Evolutionary conservation across 768 basidiomycete species (phyloP).

Genomic region (Pleurotus platypus): DNA sequence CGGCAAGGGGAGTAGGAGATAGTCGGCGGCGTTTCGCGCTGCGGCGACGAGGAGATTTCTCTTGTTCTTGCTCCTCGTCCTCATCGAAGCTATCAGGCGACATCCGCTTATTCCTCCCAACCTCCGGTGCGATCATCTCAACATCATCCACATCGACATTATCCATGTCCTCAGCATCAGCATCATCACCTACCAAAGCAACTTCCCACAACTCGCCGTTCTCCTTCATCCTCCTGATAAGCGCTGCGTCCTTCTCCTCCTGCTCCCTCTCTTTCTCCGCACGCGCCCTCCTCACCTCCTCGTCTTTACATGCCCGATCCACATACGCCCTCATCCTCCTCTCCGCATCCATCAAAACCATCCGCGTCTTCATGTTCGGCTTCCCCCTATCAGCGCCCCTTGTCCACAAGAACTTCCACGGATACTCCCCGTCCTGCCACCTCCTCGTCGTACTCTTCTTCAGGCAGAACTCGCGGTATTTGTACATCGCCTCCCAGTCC

Average conservation of each 20-base stretch:
- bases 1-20: not conserved
- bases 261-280: not conserved
- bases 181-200: too few species aligned
- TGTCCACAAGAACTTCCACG: not conserved
- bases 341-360: not conserved
- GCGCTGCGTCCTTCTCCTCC: not conserved
- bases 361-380: not conserved
- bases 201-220: too few species aligned
- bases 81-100: not conserved
- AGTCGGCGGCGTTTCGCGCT: not conserved
- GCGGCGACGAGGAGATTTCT: not conserved
- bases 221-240: not conserved
- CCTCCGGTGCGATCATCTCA: not conserved
- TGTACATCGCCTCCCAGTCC: slow-evolving; percentile 30
- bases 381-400: not conserved
- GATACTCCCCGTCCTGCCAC: not conserved
- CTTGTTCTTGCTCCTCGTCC: not conserved
- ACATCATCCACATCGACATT: not conserved
- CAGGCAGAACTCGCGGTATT: not conserved
- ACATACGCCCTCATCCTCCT: not conserved
- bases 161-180: too few species aligned
- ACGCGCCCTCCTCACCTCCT: not conserved
- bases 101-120: not conserved
- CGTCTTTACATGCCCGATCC: not conserved
- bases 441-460: not conserved